These are phyloP conservation scores for Zasmidium citrigriseum DNA, from an alignment of 2,329 filamentous ascomycete species.

Conservation along the genomic window DNA sequence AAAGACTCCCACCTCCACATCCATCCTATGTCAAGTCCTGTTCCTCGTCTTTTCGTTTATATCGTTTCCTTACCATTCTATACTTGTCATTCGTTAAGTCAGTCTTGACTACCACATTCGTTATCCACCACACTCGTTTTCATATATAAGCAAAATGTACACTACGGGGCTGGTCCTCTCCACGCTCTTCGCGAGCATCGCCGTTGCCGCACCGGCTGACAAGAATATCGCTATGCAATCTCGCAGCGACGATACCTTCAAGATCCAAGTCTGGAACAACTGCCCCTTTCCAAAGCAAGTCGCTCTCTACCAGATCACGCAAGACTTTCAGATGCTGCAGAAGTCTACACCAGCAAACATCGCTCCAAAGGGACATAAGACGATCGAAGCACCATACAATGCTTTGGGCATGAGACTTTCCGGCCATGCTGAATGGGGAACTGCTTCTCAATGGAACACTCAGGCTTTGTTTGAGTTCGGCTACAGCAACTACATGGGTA, in stretches of 20 bases:
- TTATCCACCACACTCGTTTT: background rate
- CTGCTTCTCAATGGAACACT: constrained; percentile 26
- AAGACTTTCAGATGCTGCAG: constrained; percentile 26
- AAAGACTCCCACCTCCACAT: no score
- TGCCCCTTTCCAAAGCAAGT: constrained; percentile 28
- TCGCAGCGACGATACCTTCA: constrained; percentile 25
- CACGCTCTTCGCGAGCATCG: constrained; percentile 5
- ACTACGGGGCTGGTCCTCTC: constrained; percentile 12
- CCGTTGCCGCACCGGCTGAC: constrained; percentile 4
- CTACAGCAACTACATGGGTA: constrained; percentile 24
- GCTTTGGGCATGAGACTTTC: constrained; percentile 31
- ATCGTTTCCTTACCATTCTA: background rate
- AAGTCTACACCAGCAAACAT: constrained; percentile 23
- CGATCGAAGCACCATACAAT: constrained; percentile 26
- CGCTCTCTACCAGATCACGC: constrained; percentile 31
- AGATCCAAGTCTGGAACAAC: constrained; percentile 30
- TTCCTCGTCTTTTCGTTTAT: background rate
- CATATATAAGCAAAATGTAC: constrained; percentile 9
- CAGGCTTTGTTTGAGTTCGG: constrained; percentile 35
- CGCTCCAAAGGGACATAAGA: constrained; percentile 11
- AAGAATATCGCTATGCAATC: constrained; percentile 6
- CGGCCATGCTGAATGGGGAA: constrained; percentile 29
- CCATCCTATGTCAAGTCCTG: background rate
- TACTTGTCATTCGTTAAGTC: background rate
- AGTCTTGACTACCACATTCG: background rate